These are phyloP conservation scores for Mycena alexandri DNA, from an alignment of 768 basidiomycete species.

Conservation along the genomic window DNA sequence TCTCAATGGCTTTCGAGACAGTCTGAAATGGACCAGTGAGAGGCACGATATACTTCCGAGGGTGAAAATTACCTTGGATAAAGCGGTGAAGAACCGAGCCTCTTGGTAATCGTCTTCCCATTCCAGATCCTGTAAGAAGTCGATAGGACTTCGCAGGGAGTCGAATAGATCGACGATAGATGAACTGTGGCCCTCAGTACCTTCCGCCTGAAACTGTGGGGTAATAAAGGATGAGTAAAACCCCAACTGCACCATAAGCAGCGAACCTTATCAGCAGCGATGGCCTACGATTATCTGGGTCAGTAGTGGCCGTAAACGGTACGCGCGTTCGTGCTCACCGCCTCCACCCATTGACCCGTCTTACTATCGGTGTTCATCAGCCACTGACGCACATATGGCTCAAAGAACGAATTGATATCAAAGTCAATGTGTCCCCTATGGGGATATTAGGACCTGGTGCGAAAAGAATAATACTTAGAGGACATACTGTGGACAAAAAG, in stretches of 20 bases:
- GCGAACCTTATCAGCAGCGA: constrained; percentile 83
- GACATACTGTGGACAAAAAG: constrained; percentile 84
- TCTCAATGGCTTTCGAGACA: constrained; percentile 90
- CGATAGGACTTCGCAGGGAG: constrained; percentile 90
- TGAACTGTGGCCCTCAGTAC: constrained; percentile 89
- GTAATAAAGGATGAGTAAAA: constrained; percentile 13
- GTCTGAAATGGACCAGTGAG: constrained; percentile 63
- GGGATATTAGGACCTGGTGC: constrained; percentile 10
- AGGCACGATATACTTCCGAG: constrained; percentile 1
- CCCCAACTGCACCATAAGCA: constrained; percentile 4
- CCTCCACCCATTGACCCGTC: constrained; percentile 95
- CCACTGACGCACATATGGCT: constrained; percentile 91
- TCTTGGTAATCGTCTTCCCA: constrained; percentile 94
- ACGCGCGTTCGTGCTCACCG: constrained; percentile 64
- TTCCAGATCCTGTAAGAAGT: constrained; percentile 88
- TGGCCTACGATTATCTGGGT: constrained; percentile 63
- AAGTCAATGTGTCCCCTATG: constrained; percentile 71
- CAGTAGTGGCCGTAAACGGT: constrained; percentile 1
- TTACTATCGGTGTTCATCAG: constrained; percentile 88
- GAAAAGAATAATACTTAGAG: background rate
- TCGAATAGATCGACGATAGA: constrained; percentile 98
- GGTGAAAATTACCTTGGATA: constrained; percentile 76
- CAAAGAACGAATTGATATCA: constrained; percentile 83
- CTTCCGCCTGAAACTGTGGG: constrained; percentile 82
- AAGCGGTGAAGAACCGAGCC: constrained; percentile 88